These are phyloP conservation scores for Hypoxylon sp. DNA, from an alignment of 2,329 filamentous ascomycete genomes.

Conservation along the genomic window DNA sequence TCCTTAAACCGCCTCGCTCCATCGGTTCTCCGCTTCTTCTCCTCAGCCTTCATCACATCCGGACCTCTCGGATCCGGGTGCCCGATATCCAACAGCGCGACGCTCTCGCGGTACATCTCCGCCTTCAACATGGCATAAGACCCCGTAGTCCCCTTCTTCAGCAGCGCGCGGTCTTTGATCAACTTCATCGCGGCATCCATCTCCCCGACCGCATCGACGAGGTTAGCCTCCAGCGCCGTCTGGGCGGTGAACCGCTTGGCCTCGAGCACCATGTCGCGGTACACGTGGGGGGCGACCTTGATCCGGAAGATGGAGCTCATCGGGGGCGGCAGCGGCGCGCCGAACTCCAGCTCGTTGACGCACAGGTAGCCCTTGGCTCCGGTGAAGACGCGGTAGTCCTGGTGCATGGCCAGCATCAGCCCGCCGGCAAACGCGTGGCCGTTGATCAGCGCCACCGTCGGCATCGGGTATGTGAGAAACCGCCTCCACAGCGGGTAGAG, in stretches of 20 bases:
- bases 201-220: slow-evolving; percentile 69
- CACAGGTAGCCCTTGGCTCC: slow-evolving; percentile 76
- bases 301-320: slow-evolving; percentile 79
- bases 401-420: slow-evolving; percentile 82
- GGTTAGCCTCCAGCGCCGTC: slow-evolving; percentile 69
- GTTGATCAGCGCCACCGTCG: slow-evolving; percentile 80
- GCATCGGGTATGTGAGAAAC: slow-evolving; percentile 79
- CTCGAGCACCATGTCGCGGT: slow-evolving; percentile 75
- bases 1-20: slow-evolving; percentile 58
- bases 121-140: slow-evolving; percentile 77
- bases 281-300: slow-evolving; percentile 67
- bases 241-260: slow-evolving; percentile 71
- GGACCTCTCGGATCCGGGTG: slow-evolving; percentile 21
- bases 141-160: slow-evolving; percentile 68
- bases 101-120: slow-evolving; percentile 76
- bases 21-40: slow-evolving; percentile 60
- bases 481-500: slow-evolving; percentile 73
- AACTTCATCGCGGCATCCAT: slow-evolving; percentile 69
- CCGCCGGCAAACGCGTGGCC: slow-evolving; percentile 84
- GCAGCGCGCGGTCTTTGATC: slow-evolving; percentile 65
- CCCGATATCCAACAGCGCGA: slow-evolving; percentile 63
- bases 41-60: slow-evolving; percentile 55
- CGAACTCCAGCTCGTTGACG: slow-evolving; percentile 83
- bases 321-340: slow-evolving; percentile 75
- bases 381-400: slow-evolving; percentile 82